Evolutionary conservation across 73 alveolate species (phyloP).

Genomic region (Paramecium octaurelia): DNA sequence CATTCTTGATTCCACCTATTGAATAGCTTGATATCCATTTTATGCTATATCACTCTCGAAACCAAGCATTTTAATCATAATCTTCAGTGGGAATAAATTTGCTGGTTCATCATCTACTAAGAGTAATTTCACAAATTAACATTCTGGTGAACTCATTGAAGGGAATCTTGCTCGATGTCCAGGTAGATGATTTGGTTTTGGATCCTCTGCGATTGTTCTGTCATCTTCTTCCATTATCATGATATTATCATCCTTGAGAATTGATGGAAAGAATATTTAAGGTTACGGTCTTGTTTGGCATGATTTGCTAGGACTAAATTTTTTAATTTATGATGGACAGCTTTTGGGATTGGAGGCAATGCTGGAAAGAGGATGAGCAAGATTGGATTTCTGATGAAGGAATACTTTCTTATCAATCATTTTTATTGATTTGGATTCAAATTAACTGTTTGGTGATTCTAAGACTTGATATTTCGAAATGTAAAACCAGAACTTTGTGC

Average conservation of each 20-base stretch:
- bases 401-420: background rate
- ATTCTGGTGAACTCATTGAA: background rate
- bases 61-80: background rate
- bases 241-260: background rate
- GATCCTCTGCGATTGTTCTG: background rate
- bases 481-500: background rate
- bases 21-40: conserved; percentile 40
- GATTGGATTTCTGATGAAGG: background rate
- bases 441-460: background rate
- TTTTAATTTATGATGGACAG: background rate
- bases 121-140: background rate
- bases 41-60: conserved; percentile 5
- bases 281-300: background rate
- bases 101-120: background rate
- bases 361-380: background rate
- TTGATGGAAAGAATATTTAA: background rate
- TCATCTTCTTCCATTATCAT: background rate
- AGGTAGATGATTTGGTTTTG: conserved; percentile 4
- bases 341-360: background rate
- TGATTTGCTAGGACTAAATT: background rate
- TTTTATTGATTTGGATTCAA: background rate
- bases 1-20: background rate
- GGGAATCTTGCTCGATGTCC: background rate
- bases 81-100: background rate
- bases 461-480: background rate